Percentiles rank a stretch among this genome's conserved stretches.
phyloP scores from a whole-genome alignment of 345 rosid species.

The Arabidopsis suecica region DNA sequence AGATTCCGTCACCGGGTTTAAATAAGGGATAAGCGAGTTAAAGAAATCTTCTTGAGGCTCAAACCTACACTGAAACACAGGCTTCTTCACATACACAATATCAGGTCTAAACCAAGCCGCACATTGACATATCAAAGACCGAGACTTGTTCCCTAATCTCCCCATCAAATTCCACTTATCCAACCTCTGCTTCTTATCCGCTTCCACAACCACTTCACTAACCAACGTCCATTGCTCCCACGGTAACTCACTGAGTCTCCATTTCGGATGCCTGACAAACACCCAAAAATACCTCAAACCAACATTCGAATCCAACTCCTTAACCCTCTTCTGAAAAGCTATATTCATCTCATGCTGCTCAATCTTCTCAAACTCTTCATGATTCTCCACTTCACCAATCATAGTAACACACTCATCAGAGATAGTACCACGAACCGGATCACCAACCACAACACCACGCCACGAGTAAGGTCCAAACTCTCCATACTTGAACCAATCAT shows the following conservation, averaged over 20 bases:
- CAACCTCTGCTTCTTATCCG: slow-evolving; percentile 67
- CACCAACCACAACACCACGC: slow-evolving; percentile 96
- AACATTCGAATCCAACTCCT: slow-evolving; percentile 61
- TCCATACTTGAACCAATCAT: slow-evolving; percentile 94
- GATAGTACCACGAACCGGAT: slow-evolving; percentile 79
- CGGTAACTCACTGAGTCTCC: slow-evolving; percentile 75
- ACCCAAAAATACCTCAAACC: slow-evolving; percentile 91
- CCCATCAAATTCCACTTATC: slow-evolving; percentile 98
- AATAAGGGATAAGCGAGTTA: slow-evolving; percentile 57
- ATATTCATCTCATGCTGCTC: slow-evolving; percentile 88
- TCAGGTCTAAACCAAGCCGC: slow-evolving; percentile 98
- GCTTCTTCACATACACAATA: slow-evolving; percentile 86
- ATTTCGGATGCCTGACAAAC: slow-evolving; percentile 88
- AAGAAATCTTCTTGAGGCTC: slow-evolving; percentile 85
- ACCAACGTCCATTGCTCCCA: slow-evolving; percentile 98
- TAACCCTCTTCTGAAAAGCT: slow-evolving; percentile 67
- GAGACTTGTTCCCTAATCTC: slow-evolving; percentile 76
- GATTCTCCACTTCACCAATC: slow-evolving; percentile 65
- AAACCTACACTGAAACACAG: slow-evolving; percentile 88
- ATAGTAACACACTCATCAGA: slow-evolving; percentile 79
- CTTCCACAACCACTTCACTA: slow-evolving; percentile 80
- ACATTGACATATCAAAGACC: slow-evolving; percentile 69
- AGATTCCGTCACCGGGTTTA: slow-evolving; percentile 74
- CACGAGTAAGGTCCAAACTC: slow-evolving; percentile 95
- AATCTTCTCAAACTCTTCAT: slow-evolving; percentile 85